Evolutionary conservation across 164 flowering plant species (phyloP), one percentile per base, ranked within the genome.

Genomic region (Annona squamosa): DNA sequence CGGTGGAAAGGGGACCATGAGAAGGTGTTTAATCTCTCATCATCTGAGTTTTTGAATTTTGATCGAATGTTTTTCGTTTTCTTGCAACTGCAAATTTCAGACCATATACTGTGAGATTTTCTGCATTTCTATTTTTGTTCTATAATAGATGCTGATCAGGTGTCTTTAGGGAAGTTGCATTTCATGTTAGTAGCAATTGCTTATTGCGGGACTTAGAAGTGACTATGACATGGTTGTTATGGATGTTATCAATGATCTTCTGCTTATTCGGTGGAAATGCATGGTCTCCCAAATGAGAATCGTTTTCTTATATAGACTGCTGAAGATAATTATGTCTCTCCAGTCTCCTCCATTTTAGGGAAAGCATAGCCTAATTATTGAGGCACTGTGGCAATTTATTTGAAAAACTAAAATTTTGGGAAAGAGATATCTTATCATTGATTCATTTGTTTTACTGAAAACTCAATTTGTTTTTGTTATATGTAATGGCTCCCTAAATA

Each of bases 1-100:
- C 59, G 87, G 89, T 73, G 89, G 89, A 67, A 86, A 86, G 85
- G 89, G 89, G 46, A 86, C 84, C 63, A 46, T 86, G 78, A 73
- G 87, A 79, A 86, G 89, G 89, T 86, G 71, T 4, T 43, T 9
- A 6, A 42, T 59, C 65, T n/a, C 41, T 26, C 18, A 26, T 69
- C 61, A 47, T 17, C 4, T 18, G 1, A 9, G n/a, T 13, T 68
- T 18, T 68, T 47, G 37, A 26, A 26, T 26, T 59, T 59, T 59
- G 16, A 68, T 19, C 4, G 16, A 68, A 46, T 46, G 45, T 3
- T 67, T 67, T 37, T 67, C 44, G 45, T 9, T 12, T 67, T 46
- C 3, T 13, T 41, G 37, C 9, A 52, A 2, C 59, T 52, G 2
- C 59, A 52, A 52, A 52, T 10, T 52, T 52, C 13, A 52, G 9